Evolutionary conservation across 441 rosid species (phyloP), one percentile per base, ranked within the genome.

Genomic region (Eutrema salsugineum): DNA sequence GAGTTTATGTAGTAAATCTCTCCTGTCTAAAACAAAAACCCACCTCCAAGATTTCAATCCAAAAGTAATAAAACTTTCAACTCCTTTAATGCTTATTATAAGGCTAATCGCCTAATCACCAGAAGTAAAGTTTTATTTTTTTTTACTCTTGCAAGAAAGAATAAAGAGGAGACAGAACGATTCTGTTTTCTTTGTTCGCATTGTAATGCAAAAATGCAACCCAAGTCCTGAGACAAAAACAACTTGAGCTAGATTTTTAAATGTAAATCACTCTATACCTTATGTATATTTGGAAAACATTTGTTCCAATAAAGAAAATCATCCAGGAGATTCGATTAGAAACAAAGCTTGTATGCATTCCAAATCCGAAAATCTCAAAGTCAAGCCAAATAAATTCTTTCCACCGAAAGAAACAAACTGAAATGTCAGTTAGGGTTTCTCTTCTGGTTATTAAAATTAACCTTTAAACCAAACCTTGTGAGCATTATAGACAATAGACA

Each of bases 1-100:
- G 95, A 87, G 83, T 86, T 88, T 76, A 90, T 83, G 79, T 86
- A 91, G 78, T 91, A 90, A 35, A 94, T 54, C 78, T 91, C 98
- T 77, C 97, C 93, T 28, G 95, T 91, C 98, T 94, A 43, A 43
- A 55, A 63, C 24, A 15, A 49, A 73, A 36, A 43, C 3, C 19
- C 50, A 63, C 1, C 24, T 22, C 30, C 20, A 15, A 15, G 1
- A 47, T 16, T 8, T 46, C 58, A 58, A 16, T 27, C 10, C 7
- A 58, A 19, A 58, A 51, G n/a, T 16, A 44, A 17, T 15, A 35
- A 33, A n/a, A 15, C 49, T n/a, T 2, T 5, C 33, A 10, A 33
- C 14, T 16, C 19, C 54, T 15, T 30, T 58, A 36, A 20, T 9
- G 16, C 7, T 12, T 5, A 28, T 3, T 3, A 7, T 27, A 44